These are phyloP conservation scores for Bacidia gigantensis DNA, from an alignment of 495 filamentous ascomycete species.

Conservation along the genomic window DNA sequence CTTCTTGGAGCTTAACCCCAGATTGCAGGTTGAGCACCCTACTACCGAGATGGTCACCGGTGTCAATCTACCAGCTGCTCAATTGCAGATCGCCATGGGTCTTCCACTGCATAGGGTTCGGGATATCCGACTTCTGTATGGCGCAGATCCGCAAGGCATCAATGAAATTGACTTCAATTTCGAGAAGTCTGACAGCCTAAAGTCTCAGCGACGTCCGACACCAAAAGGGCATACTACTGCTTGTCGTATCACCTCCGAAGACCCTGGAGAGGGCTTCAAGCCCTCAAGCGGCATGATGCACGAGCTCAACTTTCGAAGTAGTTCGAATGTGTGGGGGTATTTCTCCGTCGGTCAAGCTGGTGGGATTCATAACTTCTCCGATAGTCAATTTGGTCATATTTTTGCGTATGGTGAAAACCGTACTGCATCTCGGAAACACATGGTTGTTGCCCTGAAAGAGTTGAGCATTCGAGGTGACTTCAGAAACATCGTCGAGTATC, in stretches of 20 bases:
- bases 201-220: slow-evolving; percentile 75
- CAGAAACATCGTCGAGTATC: slow-evolving; percentile 93
- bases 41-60: slow-evolving; percentile 99
- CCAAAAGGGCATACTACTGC: slow-evolving; percentile 96
- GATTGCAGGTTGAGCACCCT: slow-evolving; percentile 97
- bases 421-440: slow-evolving; percentile 92
- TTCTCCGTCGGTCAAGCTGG: slow-evolving; percentile 95
- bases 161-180: slow-evolving; percentile 95
- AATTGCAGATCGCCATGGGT: slow-evolving; percentile 98
- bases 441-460: slow-evolving; percentile 98
- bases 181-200: slow-evolving; percentile 66
- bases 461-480: slow-evolving; percentile 99
- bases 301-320: slow-evolving; percentile 96
- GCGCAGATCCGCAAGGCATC: slow-evolving; percentile 76
- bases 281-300: slow-evolving; percentile 98
- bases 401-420: slow-evolving; percentile 98
- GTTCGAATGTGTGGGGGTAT: slow-evolving; percentile 99
- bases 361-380: slow-evolving; percentile 97
- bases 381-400: slow-evolving; percentile 98
- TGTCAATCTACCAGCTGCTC: slow-evolving; percentile 91
- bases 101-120: slow-evolving; percentile 87
- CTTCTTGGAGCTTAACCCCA: slow-evolving; percentile 94
- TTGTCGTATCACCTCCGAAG: slow-evolving; percentile 98
- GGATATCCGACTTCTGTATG: slow-evolving; percentile 92
- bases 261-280: slow-evolving; percentile 98